phyloP scores from a whole-genome alignment of 805 yeast species.

The Spathaspora girioi region DNA sequence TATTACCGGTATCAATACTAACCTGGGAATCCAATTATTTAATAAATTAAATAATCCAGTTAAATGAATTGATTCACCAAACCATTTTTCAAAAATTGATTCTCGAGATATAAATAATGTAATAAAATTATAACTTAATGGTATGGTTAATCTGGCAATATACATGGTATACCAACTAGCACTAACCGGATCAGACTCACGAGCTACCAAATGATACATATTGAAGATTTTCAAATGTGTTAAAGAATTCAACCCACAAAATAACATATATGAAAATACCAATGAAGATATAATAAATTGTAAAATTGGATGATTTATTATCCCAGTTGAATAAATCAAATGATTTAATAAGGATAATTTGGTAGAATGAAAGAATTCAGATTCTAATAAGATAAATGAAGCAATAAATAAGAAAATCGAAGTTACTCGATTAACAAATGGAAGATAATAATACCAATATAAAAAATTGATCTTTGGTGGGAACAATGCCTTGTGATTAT shows the following conservation, averaged over 20 bases:
- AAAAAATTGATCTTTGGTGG: slow-evolving; percentile 41
- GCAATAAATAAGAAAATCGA: slow-evolving; percentile 41
- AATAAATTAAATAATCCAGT: slow-evolving; percentile 70
- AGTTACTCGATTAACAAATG: slow-evolving; percentile 39
- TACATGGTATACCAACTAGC: slow-evolving; percentile 76
- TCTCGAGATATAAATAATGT: slow-evolving; percentile 54
- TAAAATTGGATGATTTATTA: slow-evolving; percentile 16
- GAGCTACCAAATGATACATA: slow-evolving; percentile 70
- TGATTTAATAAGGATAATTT: slow-evolving; percentile 57
- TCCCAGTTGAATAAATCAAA: slow-evolving; percentile 18
- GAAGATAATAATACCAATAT: slow-evolving; percentile 42
- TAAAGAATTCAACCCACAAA: slow-evolving; percentile 62
- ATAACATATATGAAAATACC: slow-evolving; percentile 59
- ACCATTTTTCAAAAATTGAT: slow-evolving; percentile 64
- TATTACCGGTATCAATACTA: slow-evolving; percentile 66
- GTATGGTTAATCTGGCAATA: slow-evolving; percentile 71
- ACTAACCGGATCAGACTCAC: slow-evolving; percentile 70
- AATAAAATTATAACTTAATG: slow-evolving; percentile 68
- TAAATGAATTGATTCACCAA: slow-evolving; percentile 71
- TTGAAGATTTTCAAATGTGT: slow-evolving; percentile 69
- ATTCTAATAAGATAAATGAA: slow-evolving; percentile 59
- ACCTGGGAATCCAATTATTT: slow-evolving; percentile 73
- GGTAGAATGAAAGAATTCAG: slow-evolving; percentile 74
- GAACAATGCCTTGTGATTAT: slow-evolving; percentile 16
- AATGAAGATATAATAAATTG: slow-evolving; percentile 40